Evolutionary conservation across 139 green algal genomes (phyloP), one percentile per base, ranked within the genome.

Genomic region (Astrephomene gubernaculifera): DNA sequence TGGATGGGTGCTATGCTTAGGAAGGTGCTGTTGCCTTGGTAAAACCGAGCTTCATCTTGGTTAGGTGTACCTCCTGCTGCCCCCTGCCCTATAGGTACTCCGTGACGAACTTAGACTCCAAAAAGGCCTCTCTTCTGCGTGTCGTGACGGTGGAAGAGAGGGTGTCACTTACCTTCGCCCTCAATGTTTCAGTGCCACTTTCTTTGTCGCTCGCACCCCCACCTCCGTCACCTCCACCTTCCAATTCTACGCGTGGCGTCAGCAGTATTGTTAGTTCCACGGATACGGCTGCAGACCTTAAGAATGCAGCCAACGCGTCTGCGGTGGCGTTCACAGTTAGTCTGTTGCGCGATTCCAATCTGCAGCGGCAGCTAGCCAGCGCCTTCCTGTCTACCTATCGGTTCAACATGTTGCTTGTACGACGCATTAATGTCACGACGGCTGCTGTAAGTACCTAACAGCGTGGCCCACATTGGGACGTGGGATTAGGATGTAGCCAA

Each of bases 141-240:
- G 0, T 61, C 9, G 33, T 86, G 2, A 78, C 49, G 10, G 79
- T 86, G 45, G 79, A 86, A 65, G 45, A 86, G 65, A 45, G 65
- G 27, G 45, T 49, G 24, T 0, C 9, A 1, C 33, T 78, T 2
- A 24, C 9, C 35, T 49, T 79, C 14, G 19, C 33, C 45, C 33
- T 65, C 45, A 35, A 17, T 19, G 45, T 49, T 0, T 29, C 29
- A 44, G 17, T 65, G 12, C 10, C 19, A 21, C 45, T n/a, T n/a
- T n/a, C n/a, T n/a, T n/a, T 79, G 43, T 31, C 45, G 43, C 71
- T 41, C n/a, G n/a, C 64, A 12, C 33, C n/a, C 25, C n/a, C 64
- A 7, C 57, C 57, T 67, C 31, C 57, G 21, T 24, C 57, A n/a
- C 21, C 57, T n/a, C 19, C 31, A 31, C 45, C 71, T 57, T 80